A percentile compares a stretch with the other conserved stretches of the same genome.
Conservation (phyloP, 2,329 filamentous ascomycete genomes). For the Mycosphaerelloides madeirae region DNA sequence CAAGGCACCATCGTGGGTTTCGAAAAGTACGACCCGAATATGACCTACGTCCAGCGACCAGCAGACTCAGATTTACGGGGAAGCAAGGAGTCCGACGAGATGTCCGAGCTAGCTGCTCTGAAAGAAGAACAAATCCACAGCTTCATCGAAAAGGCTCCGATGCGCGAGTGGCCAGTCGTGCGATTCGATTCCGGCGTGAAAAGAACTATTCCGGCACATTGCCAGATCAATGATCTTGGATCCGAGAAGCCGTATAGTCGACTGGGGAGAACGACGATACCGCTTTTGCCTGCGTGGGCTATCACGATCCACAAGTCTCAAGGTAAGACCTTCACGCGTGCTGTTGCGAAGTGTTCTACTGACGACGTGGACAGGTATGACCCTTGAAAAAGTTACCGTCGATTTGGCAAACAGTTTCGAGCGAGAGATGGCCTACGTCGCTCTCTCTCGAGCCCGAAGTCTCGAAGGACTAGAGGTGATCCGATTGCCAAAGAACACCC, state of each 20-base stretch:
- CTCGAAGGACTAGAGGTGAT: not conserved
- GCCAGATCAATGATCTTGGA: constrained; percentile 47
- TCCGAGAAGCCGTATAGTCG: constrained; percentile 44
- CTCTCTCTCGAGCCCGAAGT: not conserved
- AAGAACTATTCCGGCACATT: constrained; percentile 49
- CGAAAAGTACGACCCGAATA: constrained; percentile 27
- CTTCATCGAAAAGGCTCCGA: constrained; percentile 33
- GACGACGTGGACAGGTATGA: too few species aligned
- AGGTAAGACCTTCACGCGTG: too few species aligned
- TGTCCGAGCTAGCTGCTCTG: constrained; percentile 37
- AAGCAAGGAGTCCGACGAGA: not conserved
- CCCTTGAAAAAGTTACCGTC: constrained; percentile 43
- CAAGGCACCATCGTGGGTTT: constrained; percentile 45
- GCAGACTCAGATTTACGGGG: not conserved
- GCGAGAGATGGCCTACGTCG: not conserved
- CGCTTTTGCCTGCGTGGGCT: constrained; percentile 57
- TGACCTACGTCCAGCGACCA: too few species aligned
- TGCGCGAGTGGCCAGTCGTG: constrained; percentile 48
- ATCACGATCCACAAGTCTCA: constrained; percentile 61
- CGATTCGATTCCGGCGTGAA: constrained; percentile 48
- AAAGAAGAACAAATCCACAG: constrained; percentile 34
- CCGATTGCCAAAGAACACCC: too few species aligned
- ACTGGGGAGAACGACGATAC: constrained; percentile 57
- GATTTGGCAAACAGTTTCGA: not conserved
- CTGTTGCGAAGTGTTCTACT: too few species aligned